phyloP scores from a whole-genome alignment of 257 asterid species.

The Solanum verrucosum region DNA sequence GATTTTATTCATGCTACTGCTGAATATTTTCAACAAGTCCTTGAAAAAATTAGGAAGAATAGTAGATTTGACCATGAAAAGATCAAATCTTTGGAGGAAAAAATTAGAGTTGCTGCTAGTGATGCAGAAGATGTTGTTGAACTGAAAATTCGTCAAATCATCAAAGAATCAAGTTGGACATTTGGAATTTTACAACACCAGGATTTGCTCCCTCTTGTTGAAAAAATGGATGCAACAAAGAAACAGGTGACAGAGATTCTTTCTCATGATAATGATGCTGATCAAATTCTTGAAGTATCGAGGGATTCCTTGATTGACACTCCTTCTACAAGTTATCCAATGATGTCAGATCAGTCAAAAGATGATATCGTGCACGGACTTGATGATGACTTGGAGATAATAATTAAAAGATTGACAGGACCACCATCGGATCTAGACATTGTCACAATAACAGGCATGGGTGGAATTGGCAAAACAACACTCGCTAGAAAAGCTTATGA shows the following conservation, averaged over 20 bases:
- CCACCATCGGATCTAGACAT: too few species aligned
- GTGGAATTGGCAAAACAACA: too few species aligned
- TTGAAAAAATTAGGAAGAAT: neutral
- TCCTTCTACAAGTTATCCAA: neutral
- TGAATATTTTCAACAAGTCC: neutral
- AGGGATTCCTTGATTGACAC: neutral
- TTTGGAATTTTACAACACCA: neutral
- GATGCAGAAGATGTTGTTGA: neutral
- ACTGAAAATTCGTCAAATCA: neutral
- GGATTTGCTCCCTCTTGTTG: neutral
- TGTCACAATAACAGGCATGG: too few species aligned
- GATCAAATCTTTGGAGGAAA: neutral
- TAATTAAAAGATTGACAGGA: neutral
- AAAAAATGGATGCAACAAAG: neutral
- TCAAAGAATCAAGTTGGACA: neutral
- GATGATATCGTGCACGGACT: neutral
- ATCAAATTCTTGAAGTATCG: neutral
- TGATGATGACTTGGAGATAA: neutral
- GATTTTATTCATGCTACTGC: neutral
- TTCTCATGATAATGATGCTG: neutral
- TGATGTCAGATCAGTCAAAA: neutral
- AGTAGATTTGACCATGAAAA: neutral
- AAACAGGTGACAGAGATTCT: neutral
- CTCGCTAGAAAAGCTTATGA: too few species aligned
- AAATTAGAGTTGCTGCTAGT: neutral